These are phyloP conservation scores for Lactifluus volemus DNA, from an alignment of 768 basidiomycete genomes.

Conservation along the genomic window DNA sequence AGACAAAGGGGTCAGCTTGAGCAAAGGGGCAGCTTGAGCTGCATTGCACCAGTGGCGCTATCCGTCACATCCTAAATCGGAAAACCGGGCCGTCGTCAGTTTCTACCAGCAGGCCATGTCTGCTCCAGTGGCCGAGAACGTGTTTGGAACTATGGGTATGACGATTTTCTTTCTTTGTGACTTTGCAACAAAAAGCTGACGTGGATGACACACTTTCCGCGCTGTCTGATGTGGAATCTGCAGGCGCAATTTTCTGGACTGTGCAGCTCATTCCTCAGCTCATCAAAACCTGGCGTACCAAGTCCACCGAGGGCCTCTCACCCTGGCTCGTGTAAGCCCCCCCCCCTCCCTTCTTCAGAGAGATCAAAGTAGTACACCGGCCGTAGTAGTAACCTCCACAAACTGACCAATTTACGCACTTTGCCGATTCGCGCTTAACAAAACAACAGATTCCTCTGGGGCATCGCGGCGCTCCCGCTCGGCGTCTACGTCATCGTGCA, in stretches of 20 bases:
- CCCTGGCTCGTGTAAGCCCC: constrained; percentile 49
- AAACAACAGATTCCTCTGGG: constrained; percentile 41
- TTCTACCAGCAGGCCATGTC: constrained; percentile 41
- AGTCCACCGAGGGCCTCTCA: constrained; percentile 64
- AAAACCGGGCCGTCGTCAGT: constrained; percentile 14
- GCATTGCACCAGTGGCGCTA: background rate
- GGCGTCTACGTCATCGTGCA: constrained; percentile 63
- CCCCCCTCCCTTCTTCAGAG: too few species aligned
- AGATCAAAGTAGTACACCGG: too few species aligned
- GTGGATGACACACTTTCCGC: too few species aligned
- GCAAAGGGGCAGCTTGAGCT: too few species aligned
- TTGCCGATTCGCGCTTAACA: constrained; percentile 18
- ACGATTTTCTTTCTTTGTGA: constrained; percentile 7
- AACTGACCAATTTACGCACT: too few species aligned
- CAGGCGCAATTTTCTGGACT: constrained; percentile 61
- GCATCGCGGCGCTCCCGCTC: constrained; percentile 45
- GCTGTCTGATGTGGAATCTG: background rate
- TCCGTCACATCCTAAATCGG: too few species aligned
- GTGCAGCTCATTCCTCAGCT: constrained; percentile 62
- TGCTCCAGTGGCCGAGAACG: constrained; percentile 48
- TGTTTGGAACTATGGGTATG: constrained; percentile 56
- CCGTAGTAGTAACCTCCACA: too few species aligned
- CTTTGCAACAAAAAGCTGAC: too few species aligned
- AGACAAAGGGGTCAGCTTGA: too few species aligned
- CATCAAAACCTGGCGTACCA: constrained; percentile 60